Percentiles rank a stretch among this genome's conserved stretches.
These are phyloP conservation scores for Glomus cerebriforme DNA, from an alignment of 192 early-diverging fungal genomes.

Conservation along the genomic window DNA sequence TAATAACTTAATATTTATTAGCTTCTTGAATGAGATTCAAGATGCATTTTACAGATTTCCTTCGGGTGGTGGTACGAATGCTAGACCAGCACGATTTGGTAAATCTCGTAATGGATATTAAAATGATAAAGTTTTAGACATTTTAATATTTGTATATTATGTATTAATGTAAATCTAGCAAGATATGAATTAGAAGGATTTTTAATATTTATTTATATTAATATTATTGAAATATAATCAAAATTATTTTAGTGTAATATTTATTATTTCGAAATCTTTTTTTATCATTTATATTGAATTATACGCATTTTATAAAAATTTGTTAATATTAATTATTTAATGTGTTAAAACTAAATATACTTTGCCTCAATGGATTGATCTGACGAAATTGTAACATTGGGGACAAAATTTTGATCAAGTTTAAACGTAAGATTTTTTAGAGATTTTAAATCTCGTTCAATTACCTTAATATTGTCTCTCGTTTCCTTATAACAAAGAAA, in stretches of 20 bases:
- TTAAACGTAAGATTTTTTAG: neutral
- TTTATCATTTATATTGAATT: neutral
- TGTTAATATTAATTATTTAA: no score
- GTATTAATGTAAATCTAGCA: neutral
- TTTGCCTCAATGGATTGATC: neutral
- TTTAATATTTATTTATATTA: no score
- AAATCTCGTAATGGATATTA: neutral
- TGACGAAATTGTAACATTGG: neutral
- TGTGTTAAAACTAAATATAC: neutral
- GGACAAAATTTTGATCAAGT: neutral
- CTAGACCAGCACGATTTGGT: constrained; percentile 11
- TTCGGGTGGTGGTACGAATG: neutral
- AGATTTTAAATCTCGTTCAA: neutral
- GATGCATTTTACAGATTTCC: constrained; percentile 28
- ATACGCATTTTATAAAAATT: neutral
- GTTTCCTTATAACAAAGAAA: neutral
- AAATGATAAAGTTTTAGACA: neutral
- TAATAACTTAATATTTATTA: constrained; percentile 1
- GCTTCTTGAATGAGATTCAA: constrained; percentile 35
- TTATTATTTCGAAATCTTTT: neutral
- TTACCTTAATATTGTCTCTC: neutral
- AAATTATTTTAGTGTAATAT: no score
- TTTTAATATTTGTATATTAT: neutral
- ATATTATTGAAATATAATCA: neutral
- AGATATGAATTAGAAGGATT: no score